A percentile compares a stretch with the other conserved stretches of the same genome.
These are phyloP conservation scores for Parietaria judaica DNA, from an alignment of 306 rosid species.

Conservation along the genomic window DNA sequence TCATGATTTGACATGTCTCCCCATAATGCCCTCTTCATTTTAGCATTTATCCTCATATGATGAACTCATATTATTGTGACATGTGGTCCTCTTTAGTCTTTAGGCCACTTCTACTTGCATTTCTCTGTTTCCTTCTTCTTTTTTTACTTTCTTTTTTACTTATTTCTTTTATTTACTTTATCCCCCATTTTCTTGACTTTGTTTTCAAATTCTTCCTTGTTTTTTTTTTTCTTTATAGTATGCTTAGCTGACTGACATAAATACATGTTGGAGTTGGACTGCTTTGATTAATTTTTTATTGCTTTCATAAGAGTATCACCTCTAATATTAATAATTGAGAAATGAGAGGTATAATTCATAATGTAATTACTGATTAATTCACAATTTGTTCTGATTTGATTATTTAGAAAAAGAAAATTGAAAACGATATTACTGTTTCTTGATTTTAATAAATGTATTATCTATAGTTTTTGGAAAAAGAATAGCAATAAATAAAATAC, in stretches of 20 bases:
- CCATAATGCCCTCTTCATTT: background rate
- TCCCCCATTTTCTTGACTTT: no score
- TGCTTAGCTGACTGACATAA: background rate
- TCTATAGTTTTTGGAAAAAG: no score
- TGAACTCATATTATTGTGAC: slow-evolving; percentile 5
- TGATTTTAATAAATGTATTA: no score
- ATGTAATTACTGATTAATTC: no score
- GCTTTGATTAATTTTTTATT: background rate
- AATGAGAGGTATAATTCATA: no score
- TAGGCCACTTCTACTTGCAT: background rate
- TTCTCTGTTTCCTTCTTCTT: background rate
- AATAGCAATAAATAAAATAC: no score
- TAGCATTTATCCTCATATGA: slow-evolving; percentile 2
- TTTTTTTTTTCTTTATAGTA: background rate
- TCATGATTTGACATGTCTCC: slow-evolving; percentile 21
- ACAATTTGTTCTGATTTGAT: no score
- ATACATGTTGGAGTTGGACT: background rate
- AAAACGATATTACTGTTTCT: no score
- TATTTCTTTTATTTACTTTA: background rate
- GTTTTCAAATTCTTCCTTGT: background rate
- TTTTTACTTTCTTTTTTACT: background rate
- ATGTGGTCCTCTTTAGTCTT: slow-evolving; percentile 3
- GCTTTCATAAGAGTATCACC: no score
- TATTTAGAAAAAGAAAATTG: no score
- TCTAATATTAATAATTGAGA: no score